Evolutionary conservation across 2,329 filamentous ascomycete genomes (phyloP).

Genomic region (Ustulina deusta): DNA sequence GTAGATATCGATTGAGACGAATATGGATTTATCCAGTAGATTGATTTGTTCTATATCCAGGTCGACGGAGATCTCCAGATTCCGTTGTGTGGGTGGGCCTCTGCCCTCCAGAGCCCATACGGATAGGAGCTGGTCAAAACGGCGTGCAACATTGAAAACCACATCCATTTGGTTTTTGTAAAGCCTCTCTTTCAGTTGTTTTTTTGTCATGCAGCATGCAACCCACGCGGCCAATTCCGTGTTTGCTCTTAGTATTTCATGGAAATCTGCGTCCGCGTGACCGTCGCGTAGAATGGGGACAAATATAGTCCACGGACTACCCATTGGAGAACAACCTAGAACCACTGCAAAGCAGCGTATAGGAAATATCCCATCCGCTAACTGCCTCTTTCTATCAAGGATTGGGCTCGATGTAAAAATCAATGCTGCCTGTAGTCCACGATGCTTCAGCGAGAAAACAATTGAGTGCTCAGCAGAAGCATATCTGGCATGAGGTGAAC

Average conservation of each 20-base stretch:
- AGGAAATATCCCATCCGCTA: not conserved
- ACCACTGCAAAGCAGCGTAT: conserved; percentile 23
- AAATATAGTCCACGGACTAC: conserved; percentile 23
- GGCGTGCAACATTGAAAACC: not conserved
- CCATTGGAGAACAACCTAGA: conserved; percentile 13
- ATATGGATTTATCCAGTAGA: conserved; percentile 18
- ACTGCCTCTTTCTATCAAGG: conserved; percentile 5
- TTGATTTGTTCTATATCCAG: conserved; percentile 16
- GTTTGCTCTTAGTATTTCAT: not conserved
- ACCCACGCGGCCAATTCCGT: not conserved
- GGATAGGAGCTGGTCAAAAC: conserved; percentile 20
- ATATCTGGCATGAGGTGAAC: conserved; percentile 14
- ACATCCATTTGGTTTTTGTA: not conserved
- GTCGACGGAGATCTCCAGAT: conserved; percentile 22
- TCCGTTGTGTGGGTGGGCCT: not conserved
- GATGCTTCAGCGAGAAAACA: not conserved
- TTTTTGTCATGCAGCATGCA: conserved; percentile 28
- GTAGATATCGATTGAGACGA: conserved; percentile 27
- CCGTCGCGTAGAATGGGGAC: conserved; percentile 24
- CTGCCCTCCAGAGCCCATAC: too few species aligned
- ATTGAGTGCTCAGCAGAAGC: conserved; percentile 13
- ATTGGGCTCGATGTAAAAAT: conserved; percentile 10
- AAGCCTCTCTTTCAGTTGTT: conserved; percentile 28
- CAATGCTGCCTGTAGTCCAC: conserved; percentile 13
- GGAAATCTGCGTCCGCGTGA: conserved; percentile 23